phyloP scores from a whole-genome alignment of 768 basidiomycete genomes.

The Boletus pseudo-olivaceus region DNA sequence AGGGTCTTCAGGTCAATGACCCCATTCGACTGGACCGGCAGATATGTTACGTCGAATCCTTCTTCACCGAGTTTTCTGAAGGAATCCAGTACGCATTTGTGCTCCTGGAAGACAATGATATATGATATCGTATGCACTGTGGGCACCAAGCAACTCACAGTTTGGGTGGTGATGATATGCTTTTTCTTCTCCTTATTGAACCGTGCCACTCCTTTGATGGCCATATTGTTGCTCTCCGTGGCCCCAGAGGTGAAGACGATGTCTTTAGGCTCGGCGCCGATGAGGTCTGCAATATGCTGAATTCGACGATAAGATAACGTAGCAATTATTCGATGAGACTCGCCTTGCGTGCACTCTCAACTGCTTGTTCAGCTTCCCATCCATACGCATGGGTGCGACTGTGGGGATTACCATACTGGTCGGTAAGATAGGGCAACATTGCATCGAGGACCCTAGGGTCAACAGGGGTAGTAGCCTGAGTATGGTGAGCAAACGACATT shows the following conservation, averaged over 20 bases:
- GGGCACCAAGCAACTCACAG: constrained; percentile 47
- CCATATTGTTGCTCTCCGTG: constrained; percentile 97
- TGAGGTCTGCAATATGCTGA: constrained; percentile 85
- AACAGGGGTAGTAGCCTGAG: constrained; percentile 92
- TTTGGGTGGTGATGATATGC: constrained; percentile 94
- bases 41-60: constrained; percentile 96
- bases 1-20: constrained; percentile 74
- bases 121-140: background rate
- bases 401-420: constrained; percentile 97
- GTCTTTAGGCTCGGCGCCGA: constrained; percentile 94
- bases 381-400: constrained; percentile 98
- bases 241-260: constrained; percentile 97
- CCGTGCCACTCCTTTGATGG: constrained; percentile 93
- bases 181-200: constrained; percentile 92
- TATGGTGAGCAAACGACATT: constrained; percentile 4
- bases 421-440: constrained; percentile 93
- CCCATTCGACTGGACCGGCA: constrained; percentile 90
- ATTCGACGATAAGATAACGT: background rate
- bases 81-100: constrained; percentile 98
- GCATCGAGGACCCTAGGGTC: constrained; percentile 96
- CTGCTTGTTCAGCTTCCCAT: constrained; percentile 96
- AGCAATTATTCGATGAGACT: constrained; percentile 9
- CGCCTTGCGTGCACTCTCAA: constrained; percentile 88
- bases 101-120: constrained; percentile 58
- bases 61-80: constrained; percentile 94